Conservation (phyloP, 352 stramenopile species). For the Globisporangium carolinianum region DNA sequence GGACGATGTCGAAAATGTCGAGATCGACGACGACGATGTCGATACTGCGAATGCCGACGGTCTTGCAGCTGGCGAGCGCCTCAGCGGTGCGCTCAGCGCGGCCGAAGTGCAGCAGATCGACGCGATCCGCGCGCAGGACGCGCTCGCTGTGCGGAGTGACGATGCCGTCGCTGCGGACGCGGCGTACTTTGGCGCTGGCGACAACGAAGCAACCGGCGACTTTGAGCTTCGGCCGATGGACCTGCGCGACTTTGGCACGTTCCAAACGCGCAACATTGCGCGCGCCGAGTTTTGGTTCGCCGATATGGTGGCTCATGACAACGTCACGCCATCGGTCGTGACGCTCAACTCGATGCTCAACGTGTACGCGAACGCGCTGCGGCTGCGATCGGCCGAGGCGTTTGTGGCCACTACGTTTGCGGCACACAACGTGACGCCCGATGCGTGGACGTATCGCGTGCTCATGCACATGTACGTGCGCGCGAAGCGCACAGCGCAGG, state of each 20-base stretch:
- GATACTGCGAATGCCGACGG: constrained; percentile 19
- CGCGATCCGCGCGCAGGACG: constrained; percentile 29
- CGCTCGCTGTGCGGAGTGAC: constrained; percentile 12
- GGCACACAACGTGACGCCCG: constrained; percentile 31
- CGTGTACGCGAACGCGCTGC: constrained; percentile 74
- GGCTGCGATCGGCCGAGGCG: constrained; percentile 36
- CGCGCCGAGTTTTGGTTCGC: constrained; percentile 52
- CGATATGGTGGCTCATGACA: constrained; percentile 49
- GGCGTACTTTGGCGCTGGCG: constrained; percentile 25
- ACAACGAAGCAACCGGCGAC: constrained; percentile 30
- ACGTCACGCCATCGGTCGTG: constrained; percentile 30
- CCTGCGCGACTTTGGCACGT: constrained; percentile 54
- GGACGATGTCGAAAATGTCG: constrained; percentile 30
- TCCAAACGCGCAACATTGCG: constrained; percentile 64
- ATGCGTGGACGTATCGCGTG: constrained; percentile 63
- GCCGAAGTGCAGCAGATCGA: constrained; percentile 27
- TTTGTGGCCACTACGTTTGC: constrained; percentile 47
- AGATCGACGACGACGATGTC: constrained; percentile 12
- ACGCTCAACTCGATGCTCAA: constrained; percentile 74
- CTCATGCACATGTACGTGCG: constrained; percentile 82
- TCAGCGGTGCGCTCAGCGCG: constrained; percentile 25
- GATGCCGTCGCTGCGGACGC: constrained; percentile 2
- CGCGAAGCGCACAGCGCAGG: constrained; percentile 47
- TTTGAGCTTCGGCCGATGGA: constrained; percentile 55
- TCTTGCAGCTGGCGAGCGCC: constrained; percentile 25